Evolutionary conservation across 2,329 filamentous ascomycete genomes (phyloP).

Genomic region (Chaetomium strumarium): DNA sequence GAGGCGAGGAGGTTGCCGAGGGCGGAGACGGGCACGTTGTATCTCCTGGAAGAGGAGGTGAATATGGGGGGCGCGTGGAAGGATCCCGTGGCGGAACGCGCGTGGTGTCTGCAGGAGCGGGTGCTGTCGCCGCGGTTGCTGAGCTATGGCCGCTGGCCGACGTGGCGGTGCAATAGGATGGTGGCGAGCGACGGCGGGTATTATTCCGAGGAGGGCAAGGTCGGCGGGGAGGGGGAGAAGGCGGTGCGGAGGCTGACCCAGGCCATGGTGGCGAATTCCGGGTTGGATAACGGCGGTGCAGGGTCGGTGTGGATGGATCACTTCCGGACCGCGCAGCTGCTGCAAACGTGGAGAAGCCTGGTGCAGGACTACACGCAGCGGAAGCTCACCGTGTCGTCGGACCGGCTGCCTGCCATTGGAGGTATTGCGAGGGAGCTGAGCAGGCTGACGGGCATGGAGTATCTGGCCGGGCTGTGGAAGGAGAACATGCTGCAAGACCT

Average conservation of each 20-base stretch:
- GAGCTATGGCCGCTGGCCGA: constrained; percentile 6
- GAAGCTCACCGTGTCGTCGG: constrained; percentile 1
- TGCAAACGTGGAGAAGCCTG: constrained; percentile 4
- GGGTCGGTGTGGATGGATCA: neutral
- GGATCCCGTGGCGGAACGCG: constrained; percentile 1
- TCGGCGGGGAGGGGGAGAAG: neutral
- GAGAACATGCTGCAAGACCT: constrained; percentile 11
- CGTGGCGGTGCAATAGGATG: constrained; percentile 2
- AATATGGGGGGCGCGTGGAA: neutral
- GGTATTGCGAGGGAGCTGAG: constrained; percentile 9
- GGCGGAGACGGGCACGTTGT: neutral
- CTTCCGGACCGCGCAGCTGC: neutral
- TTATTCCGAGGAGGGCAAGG: neutral
- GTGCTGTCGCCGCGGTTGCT: constrained; percentile 11
- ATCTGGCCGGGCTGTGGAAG: constrained; percentile 13
- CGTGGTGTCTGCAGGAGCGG: constrained; percentile 13
- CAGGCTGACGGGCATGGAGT: neutral
- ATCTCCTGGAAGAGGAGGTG: neutral
- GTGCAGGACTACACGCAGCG: constrained; percentile 9
- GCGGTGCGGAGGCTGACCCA: neutral
- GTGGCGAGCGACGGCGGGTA: constrained; percentile 9
- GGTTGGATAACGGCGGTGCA: no score
- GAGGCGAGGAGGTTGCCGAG: neutral
- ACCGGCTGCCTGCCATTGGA: constrained; percentile 14
- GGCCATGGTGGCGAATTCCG: neutral